A percentile compares a stretch with the other conserved stretches of the same genome.
Conservation (phyloP, 371 early-diverging fungal genomes). For the Apophysomyces variabilis region DNA sequence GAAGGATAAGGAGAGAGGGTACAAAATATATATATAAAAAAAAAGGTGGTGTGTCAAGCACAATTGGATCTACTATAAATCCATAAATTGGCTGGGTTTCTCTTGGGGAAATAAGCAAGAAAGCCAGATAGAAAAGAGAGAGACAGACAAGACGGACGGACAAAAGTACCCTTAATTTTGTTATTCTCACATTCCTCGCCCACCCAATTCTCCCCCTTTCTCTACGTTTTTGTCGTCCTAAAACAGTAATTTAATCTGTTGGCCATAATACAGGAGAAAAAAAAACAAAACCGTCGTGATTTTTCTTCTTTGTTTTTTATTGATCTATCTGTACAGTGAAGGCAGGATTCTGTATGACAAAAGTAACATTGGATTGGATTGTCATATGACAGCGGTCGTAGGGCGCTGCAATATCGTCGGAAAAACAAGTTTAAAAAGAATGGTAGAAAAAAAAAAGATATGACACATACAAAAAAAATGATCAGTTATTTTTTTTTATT, state of each 20-base stretch:
- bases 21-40: slow-evolving; percentile 2
- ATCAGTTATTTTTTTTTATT: slow-evolving; percentile 5
- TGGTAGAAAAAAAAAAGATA: background rate
- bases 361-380: slow-evolving; percentile 19
- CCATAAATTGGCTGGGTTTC: slow-evolving; percentile 6
- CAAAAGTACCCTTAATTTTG: background rate
- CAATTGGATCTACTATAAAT: background rate
- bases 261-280: background rate
- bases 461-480: background rate
- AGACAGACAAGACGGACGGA: no score
- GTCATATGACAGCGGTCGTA: slow-evolving; percentile 26
- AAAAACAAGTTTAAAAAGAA: background rate
- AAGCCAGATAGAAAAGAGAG: no score
- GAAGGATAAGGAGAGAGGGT: slow-evolving; percentile 4
- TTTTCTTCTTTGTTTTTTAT: slow-evolving; percentile 2
- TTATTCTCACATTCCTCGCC: slow-evolving; percentile 3
- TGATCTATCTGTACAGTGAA: background rate
- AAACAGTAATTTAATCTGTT: background rate
- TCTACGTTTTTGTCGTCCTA: slow-evolving; percentile 6
- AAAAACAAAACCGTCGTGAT: background rate
- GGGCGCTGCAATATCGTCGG: slow-evolving; percentile 28
- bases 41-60: background rate
- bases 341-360: slow-evolving; percentile 13
- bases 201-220: background rate
- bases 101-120: background rate